phyloP scores from a whole-genome alignment of 2,329 filamentous ascomycete genomes.

The Diaporthe sp. region DNA sequence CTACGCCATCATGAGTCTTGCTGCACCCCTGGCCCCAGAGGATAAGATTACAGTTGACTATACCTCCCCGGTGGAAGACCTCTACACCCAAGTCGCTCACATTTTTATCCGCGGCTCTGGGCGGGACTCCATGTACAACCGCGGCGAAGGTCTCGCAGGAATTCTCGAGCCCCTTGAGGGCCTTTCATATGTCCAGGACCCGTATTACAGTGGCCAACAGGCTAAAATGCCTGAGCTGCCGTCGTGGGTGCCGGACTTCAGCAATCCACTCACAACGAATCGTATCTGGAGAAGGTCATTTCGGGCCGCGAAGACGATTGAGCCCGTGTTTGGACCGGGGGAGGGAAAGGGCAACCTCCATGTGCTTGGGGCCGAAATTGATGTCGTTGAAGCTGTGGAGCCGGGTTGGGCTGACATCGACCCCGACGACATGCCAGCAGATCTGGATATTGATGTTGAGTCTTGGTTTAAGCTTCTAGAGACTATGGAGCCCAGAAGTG shows the following conservation, averaged over 20 bases:
- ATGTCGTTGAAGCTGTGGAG: constrained; percentile 20
- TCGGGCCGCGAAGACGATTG: constrained; percentile 3
- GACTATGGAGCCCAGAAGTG: neutral
- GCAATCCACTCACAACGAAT: constrained; percentile 6
- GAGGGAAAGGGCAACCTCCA: neutral
- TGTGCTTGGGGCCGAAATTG: constrained; percentile 9
- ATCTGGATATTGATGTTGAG: constrained; percentile 23
- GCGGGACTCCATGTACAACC: neutral
- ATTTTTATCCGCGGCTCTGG: constrained; percentile 22
- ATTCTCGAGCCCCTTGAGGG: constrained; percentile 27
- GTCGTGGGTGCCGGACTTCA: constrained; percentile 20
- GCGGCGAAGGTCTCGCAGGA: neutral
- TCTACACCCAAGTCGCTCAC: constrained; percentile 22
- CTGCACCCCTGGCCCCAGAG: constrained; percentile 17
- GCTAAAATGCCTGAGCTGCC: constrained; percentile 23
- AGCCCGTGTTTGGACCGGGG: constrained; percentile 4
- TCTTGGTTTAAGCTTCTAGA: constrained; percentile 25
- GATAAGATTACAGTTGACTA: constrained; percentile 26
- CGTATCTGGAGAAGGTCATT: constrained; percentile 18
- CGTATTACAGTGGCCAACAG: constrained; percentile 24
- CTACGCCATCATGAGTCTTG: constrained; percentile 27
- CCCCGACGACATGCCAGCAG: constrained; percentile 3
- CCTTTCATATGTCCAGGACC: constrained; percentile 24
- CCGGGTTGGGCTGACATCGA: constrained; percentile 12
- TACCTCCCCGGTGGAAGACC: neutral